These are phyloP conservation scores for Botryotinia convoluta DNA, from an alignment of 2,329 filamentous ascomycete species.

Conservation along the genomic window DNA sequence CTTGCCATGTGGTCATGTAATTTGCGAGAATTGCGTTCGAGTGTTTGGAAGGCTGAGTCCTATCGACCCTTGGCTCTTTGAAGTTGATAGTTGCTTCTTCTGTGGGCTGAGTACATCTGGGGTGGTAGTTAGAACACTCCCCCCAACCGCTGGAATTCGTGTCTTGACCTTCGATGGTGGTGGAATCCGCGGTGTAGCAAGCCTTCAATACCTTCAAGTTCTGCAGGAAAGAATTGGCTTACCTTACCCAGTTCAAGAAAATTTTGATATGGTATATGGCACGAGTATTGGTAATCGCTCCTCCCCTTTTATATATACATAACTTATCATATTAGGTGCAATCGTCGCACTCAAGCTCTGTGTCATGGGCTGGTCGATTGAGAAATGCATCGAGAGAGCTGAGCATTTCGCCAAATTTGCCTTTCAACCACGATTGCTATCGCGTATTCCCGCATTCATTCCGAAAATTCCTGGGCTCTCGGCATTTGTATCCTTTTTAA, in stretches of 20 bases:
- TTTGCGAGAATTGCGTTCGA: constrained; percentile 18
- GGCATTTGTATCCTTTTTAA: neutral
- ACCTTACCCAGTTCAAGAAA: constrained; percentile 23
- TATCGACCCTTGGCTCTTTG: constrained; percentile 15
- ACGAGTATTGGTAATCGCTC: constrained; percentile 33
- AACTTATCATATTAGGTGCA: no score
- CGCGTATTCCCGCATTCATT: neutral
- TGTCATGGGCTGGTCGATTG: neutral
- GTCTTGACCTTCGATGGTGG: constrained; percentile 41
- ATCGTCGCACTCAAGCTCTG: neutral
- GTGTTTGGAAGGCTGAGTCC: constrained; percentile 5
- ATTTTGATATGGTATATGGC: constrained; percentile 29
- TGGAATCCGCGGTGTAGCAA: constrained; percentile 30
- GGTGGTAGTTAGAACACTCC: constrained; percentile 20
- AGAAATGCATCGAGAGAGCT: neutral
- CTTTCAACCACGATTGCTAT: neutral
- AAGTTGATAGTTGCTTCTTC: constrained; percentile 17
- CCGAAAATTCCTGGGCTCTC: neutral
- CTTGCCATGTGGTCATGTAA: constrained; percentile 15
- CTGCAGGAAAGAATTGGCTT: constrained; percentile 26
- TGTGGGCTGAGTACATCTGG: constrained; percentile 6
- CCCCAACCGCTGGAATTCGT: constrained; percentile 37
- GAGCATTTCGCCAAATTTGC: neutral
- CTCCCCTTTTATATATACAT: no score
- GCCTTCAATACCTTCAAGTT: constrained; percentile 28